phyloP scores from a whole-genome alignment of 306 rosid genomes.

The Senna siamea region DNA sequence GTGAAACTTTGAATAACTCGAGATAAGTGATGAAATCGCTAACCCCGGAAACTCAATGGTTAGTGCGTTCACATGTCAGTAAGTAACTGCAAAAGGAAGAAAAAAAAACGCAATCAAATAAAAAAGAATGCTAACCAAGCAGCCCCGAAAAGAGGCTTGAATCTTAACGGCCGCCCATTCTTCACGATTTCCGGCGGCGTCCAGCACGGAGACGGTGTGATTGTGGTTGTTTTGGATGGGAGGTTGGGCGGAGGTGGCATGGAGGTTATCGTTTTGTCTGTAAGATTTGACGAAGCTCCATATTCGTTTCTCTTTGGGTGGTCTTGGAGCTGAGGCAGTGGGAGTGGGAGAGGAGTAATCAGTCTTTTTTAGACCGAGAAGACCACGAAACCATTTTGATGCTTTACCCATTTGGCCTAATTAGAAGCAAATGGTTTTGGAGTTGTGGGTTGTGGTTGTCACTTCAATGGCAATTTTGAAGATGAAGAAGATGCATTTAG shows the following conservation, averaged over 20 bases:
- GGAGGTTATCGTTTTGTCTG: conserved; percentile 47
- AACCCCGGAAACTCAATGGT: background rate
- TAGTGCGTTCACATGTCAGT: conserved; percentile 13
- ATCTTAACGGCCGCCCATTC: conserved; percentile 70
- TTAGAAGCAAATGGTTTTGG: too few relatives aligned
- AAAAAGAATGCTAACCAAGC: conserved; percentile 58
- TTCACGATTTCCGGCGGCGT: conserved; percentile 33
- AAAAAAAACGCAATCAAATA: conserved; percentile 4
- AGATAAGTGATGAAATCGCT: background rate
- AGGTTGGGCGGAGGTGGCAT: background rate
- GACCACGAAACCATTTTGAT: conserved; percentile 72
- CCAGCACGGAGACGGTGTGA: conserved; percentile 49
- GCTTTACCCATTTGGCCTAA: conserved; percentile 69
- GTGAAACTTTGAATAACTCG: conserved; percentile 1
- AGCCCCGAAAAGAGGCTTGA: conserved; percentile 85
- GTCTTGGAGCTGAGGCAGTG: conserved; percentile 33
- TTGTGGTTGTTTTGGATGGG: conserved; percentile 25
- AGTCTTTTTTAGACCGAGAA: conserved; percentile 54
- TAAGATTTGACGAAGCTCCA: conserved; percentile 77
- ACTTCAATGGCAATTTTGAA: background rate
- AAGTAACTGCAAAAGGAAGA: background rate
- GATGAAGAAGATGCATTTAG: conserved; percentile 33
- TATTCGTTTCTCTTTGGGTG: conserved; percentile 59
- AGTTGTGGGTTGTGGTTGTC: background rate
- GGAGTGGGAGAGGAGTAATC: conserved; percentile 20